phyloP scores from a whole-genome alignment of 164 flowering plant genomes.

The Macadamia integrifolia region DNA sequence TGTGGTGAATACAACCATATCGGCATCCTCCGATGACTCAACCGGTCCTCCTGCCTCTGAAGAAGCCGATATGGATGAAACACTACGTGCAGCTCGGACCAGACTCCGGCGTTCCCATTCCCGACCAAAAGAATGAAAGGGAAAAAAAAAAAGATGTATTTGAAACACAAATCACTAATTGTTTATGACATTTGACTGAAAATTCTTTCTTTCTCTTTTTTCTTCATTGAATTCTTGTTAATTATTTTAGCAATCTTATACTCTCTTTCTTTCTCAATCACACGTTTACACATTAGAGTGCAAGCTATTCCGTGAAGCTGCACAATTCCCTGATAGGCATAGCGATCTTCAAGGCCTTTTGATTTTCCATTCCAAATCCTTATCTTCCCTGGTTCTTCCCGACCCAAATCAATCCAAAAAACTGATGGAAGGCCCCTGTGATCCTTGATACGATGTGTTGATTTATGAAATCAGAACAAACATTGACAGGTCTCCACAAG shows the following conservation, averaged over 20 bases:
- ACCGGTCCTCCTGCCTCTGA: not conserved
- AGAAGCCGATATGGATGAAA: not conserved
- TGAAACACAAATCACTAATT: not conserved
- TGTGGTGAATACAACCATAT: too few species aligned
- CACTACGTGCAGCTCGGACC: constrained; percentile 9
- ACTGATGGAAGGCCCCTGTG: constrained; percentile 24
- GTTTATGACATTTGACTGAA: not conserved
- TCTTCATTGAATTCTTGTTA: not conserved
- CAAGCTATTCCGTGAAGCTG: not conserved
- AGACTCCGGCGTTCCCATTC: constrained; percentile 15
- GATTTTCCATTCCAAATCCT: not conserved
- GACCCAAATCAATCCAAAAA: constrained; percentile 26
- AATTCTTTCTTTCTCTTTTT: not conserved
- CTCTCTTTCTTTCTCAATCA: too few species aligned
- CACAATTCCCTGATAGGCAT: too few species aligned
- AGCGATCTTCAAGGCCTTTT: not conserved
- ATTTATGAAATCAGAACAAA: constrained; percentile 27
- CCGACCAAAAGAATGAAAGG: constrained; percentile 8
- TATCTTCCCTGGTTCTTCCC: constrained; percentile 1
- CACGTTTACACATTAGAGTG: not conserved
- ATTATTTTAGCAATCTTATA: not conserved
- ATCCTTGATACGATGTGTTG: constrained; percentile 21
- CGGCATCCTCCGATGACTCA: not conserved
- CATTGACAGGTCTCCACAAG: constrained; percentile 14
- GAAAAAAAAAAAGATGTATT: not conserved